Evolutionary conservation across 176 grass and related monocot genomes (phyloP).

Genomic region (Melocanna baccifera): DNA sequence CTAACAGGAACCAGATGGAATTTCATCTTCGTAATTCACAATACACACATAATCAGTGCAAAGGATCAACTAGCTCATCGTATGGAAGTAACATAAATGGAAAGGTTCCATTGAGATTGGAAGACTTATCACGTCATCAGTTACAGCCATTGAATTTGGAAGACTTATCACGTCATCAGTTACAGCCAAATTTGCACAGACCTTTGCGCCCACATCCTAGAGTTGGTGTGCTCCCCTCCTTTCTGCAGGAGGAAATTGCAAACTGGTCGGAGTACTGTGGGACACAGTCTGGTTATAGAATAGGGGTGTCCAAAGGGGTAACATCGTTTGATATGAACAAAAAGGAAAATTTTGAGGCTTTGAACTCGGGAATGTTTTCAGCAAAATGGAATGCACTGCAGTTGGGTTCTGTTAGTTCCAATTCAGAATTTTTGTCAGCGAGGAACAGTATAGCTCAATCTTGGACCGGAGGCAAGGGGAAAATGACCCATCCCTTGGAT

Average conservation of each 20-base stretch:
- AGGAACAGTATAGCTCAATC: slow-evolving; percentile 12
- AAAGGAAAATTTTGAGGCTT: slow-evolving; percentile 17
- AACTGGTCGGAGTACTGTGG: slow-evolving; percentile 50
- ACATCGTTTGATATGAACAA: slow-evolving; percentile 15
- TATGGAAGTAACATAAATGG: slow-evolving; percentile 14
- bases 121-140: slow-evolving; percentile 26
- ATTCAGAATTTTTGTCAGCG: slow-evolving; percentile 12
- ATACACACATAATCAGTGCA: slow-evolving; percentile 19
- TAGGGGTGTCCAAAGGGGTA: slow-evolving; percentile 30
- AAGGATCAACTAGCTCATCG: slow-evolving; percentile 26
- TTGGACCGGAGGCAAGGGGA: slow-evolving; percentile 25
- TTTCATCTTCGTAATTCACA: slow-evolving; percentile 1
- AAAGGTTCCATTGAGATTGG: slow-evolving; percentile 29
- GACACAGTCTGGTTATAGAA: slow-evolving; percentile 47
- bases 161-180: slow-evolving; percentile 27
- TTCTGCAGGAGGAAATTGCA: slow-evolving; percentile 69
- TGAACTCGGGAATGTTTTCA: slow-evolving; percentile 33
- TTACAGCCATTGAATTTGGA: slow-evolving; percentile 31
- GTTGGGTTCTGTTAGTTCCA: slow-evolving; percentile 9
- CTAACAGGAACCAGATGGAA: slow-evolving; percentile 34
- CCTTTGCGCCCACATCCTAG: slow-evolving; percentile 60
- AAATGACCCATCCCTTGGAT: slow-evolving; percentile 35
- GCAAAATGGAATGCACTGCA: slow-evolving; percentile 28
- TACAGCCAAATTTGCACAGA: slow-evolving; percentile 39
- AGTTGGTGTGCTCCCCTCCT: slow-evolving; percentile 61